Evolutionary conservation across 768 basidiomycete species (phyloP).

Genomic region (Lactarius pseudohatsudake): DNA sequence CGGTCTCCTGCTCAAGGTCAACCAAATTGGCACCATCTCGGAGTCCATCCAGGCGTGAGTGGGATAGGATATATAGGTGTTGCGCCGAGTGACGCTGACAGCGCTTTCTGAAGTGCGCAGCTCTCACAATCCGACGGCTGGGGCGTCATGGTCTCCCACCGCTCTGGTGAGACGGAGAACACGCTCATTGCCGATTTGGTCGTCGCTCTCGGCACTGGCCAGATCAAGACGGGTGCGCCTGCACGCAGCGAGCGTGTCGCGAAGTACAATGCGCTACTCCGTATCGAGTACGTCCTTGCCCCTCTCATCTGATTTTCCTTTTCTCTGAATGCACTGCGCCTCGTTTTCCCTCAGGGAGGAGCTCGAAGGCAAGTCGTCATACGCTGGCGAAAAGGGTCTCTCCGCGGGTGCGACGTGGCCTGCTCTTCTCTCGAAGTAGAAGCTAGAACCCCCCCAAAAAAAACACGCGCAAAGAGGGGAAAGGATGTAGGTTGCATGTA

Average conservation of each 20-base stretch:
- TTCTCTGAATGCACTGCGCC: conserved; percentile 11
- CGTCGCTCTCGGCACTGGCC: conserved; percentile 88
- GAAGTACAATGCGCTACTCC: conserved; percentile 88
- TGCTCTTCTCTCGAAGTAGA: conserved; percentile 66
- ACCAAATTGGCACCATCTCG: conserved; percentile 98
- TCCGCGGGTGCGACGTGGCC: conserved; percentile 75
- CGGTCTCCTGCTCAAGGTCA: conserved; percentile 97
- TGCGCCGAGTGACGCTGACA: neutral
- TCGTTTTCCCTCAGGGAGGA: conserved; percentile 57
- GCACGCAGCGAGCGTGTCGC: conserved; percentile 95
- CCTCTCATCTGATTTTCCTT: conserved; percentile 20
- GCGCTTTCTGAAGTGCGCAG: conserved; percentile 63
- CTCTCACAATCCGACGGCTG: conserved; percentile 94
- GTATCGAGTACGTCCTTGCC: conserved; percentile 69
- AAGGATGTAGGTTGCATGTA: conserved; percentile 11
- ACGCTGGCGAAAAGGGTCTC: conserved; percentile 76
- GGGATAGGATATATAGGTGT: neutral
- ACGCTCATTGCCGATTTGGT: conserved; percentile 94
- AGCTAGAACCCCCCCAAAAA: neutral
- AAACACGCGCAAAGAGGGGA: neutral
- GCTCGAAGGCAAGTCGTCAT: conserved; percentile 65
- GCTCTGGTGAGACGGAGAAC: conserved; percentile 97
- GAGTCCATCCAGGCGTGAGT: conserved; percentile 98
- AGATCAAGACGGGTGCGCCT: conserved; percentile 99
- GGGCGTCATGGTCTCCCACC: conserved; percentile 99